Base-by-base conservation (phyloP, 257 asterid species). In the Capsicum chinense region DNA sequence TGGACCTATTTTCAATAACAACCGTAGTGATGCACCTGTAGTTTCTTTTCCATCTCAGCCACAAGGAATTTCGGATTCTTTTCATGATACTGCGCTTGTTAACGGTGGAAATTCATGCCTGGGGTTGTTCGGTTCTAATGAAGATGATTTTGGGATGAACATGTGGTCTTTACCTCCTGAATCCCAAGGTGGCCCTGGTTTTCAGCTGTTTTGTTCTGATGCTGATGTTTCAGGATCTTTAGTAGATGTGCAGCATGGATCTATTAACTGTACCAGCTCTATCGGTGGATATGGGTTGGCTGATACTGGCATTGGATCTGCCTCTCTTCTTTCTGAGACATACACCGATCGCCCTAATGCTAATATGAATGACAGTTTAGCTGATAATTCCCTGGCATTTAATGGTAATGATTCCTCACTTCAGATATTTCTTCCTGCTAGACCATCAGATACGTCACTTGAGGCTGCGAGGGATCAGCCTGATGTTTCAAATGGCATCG, bases 341-440 rank as follows among this genome's bases (percentile, higher is more conserved):
- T 86, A 86, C 70, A 82, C 87, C 48, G 88, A 84, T 66, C 90
- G 71, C 85, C 79, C 92, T 82, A 87, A 80, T 82, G 78, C 84
- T 88, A 83, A 90, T 84, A 79, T 87, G 57, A 90, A 87, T 83
- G 95, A 85, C 79, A 90, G 93, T 73, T 89, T 94, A 81, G 93
- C 93, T 47, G 98, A 93, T 87, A 95, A 95, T 88, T 93, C 92
- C 83, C 84, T 93, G 86, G 93, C 91, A 13, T 90, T 88, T 86
- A 87, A 88, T 86, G 94, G 95, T 82, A 91, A 88, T 69, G 99
- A 97, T 87, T 98, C 94, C 15, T 89, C 99, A 0, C 98, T 95
- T 84, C 98, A 97, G 84, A 90, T 95, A 92, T 97, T 95, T 92
- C 96, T 97, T 79, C 96, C 99, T 58, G 88, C 99, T 16, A 92